These are phyloP conservation scores for Camelina neglecta DNA, from an alignment of 345 rosid species.

Conservation along the genomic window DNA sequence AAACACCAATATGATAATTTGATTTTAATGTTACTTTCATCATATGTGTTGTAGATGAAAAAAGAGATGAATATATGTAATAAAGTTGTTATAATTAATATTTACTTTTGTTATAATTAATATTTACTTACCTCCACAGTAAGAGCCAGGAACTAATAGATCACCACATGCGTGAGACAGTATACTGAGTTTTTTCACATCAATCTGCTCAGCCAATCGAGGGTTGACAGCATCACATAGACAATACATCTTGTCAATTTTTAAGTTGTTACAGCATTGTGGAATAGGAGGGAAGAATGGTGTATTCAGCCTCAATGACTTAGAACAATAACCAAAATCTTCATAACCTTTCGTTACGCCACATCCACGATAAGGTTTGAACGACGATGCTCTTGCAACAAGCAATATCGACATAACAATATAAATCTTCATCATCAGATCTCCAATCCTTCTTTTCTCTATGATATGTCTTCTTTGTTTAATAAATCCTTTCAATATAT, in stretches of 20 bases:
- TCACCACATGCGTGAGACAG: conserved; percentile 14
- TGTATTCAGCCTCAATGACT: not conserved
- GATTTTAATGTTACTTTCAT: no score
- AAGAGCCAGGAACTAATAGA: conserved; percentile 3
- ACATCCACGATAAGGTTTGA: not conserved
- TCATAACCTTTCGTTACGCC: not conserved
- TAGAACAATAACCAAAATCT: not conserved
- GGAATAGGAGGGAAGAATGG: not conserved
- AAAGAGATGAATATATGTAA: no score
- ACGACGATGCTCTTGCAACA: not conserved
- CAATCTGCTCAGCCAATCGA: not conserved
- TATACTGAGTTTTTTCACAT: not conserved
- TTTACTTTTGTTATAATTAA: no score
- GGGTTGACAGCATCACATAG: not conserved
- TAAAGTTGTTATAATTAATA: not conserved
- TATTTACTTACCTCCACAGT: conserved; percentile 13
- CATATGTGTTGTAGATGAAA: no score
- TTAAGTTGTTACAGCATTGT: not conserved
- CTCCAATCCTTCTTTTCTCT: no score
- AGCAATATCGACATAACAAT: not conserved
- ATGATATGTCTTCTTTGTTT: no score
- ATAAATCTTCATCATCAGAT: no score
- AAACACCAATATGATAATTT: no score
- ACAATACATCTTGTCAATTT: not conserved
- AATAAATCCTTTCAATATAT: no score